These are phyloP conservation scores for Delitschia confertaspora DNA, from an alignment of 495 filamentous ascomycete genomes.

Conservation along the genomic window DNA sequence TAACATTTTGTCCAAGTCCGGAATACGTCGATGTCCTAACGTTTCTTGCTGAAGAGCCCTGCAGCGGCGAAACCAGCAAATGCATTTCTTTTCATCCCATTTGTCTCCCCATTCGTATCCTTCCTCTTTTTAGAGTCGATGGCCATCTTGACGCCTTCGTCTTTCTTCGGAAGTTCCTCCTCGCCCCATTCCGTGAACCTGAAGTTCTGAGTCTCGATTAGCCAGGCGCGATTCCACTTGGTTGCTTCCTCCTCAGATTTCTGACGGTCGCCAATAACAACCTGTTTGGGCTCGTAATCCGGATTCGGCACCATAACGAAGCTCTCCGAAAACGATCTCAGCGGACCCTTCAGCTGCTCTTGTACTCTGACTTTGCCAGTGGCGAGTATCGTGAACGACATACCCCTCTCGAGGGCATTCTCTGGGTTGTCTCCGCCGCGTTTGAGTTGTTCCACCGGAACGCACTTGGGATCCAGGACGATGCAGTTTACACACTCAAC, in stretches of 20 bases:
- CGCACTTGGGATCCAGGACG: constrained; percentile 54
- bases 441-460: constrained; percentile 35
- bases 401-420: constrained; percentile 39
- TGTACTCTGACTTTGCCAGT: constrained; percentile 59
- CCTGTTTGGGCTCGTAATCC: constrained; percentile 32
- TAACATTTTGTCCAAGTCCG: too few relatives aligned
- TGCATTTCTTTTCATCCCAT: not conserved
- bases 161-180: too few relatives aligned
- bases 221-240: constrained; percentile 39
- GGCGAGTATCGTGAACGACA: constrained; percentile 61
- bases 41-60: constrained; percentile 6
- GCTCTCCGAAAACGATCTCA: constrained; percentile 62
- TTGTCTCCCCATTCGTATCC: constrained; percentile 2
- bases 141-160: not conserved
- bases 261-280: too few relatives aligned
- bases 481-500: constrained; percentile 63
- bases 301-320: constrained; percentile 71
- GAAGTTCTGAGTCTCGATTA: constrained; percentile 69
- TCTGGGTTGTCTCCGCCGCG: constrained; percentile 25
- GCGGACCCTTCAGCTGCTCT: constrained; percentile 44
- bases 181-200: constrained; percentile 30
- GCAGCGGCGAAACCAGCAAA: constrained; percentile 5
- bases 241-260: too few relatives aligned
- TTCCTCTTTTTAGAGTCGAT: not conserved
- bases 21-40: too few relatives aligned